Base-by-base conservation (phyloP, 2,329 filamentous ascomycete species). In the Xylaria sp. region DNA sequence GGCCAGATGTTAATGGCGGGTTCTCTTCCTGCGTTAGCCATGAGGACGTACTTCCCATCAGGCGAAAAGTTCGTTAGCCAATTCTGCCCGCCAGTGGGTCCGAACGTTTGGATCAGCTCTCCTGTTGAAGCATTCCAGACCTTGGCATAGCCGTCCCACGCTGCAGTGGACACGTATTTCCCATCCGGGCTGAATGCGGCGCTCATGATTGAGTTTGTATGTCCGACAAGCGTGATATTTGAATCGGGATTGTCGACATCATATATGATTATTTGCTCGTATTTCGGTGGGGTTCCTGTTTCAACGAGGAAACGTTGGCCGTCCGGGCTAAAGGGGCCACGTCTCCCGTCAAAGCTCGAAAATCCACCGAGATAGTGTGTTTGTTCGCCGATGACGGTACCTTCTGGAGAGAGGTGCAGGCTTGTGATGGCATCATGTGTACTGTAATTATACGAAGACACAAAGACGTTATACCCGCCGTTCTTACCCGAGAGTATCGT, bases 191-290 rank as follows among this genome's bases (percentile, higher is more conserved):
- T n/a, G n/a, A n/a, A n/a, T n/a, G n/a, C n/a, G n/a, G n/a, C n/a
- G n/a, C n/a, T n/a, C n/a, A n/a, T n/a, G n/a, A n/a, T n/a, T n/a
- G n/a, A n/a, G n/a, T n/a, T n/a, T n/a, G n/a, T n/a, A n/a, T n/a
- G n/a, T n/a, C n/a, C n/a, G n/a, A n/a, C n/a, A n/a, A 38, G 45
- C 25, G 54, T 57, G 54, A 49, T 42, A 28, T 57, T 57, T n/a
- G 54, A 57, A 45, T 42, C 35, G 21, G 51, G 51, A 33, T 55
- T 42, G 35, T 45, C 51, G 37, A 55, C 17, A 35, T 55, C 51
- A 19, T 55, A 55, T 31, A 55, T 55, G 12, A 45, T 43, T 55
- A 37, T 31, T 14, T 28, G 35, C n/a, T 25, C 51, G 21, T 21
- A 4, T 3, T 19, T 5, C 35, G 23, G 37, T 23, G 17, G 2